Percentiles rank a stretch among this genome's conserved stretches.
phyloP scores from a whole-genome alignment of 129 eudicot genomes.

The Silybum marianum region DNA sequence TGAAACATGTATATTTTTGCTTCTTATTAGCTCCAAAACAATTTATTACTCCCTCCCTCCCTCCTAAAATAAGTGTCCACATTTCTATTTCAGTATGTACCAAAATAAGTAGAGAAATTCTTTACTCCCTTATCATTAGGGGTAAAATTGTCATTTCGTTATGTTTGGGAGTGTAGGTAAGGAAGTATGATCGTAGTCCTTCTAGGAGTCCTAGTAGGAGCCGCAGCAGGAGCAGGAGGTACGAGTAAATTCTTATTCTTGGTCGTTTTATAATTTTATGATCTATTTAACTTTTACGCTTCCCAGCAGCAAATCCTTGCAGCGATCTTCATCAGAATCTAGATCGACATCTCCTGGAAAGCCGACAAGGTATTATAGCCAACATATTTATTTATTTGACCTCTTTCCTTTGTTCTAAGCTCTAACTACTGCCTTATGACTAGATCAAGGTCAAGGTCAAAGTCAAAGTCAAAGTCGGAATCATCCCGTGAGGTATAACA shows the following conservation, averaged over 20 bases:
- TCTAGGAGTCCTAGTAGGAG: conserved; percentile 80
- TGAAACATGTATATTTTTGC: not conserved
- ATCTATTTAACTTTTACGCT: not conserved
- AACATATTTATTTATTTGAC: not conserved
- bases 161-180: conserved; percentile 45
- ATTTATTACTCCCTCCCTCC: not conserved
- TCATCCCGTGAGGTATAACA: conserved; percentile 61
- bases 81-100: no score
- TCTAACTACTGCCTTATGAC: not conserved
- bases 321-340: conserved; percentile 58
- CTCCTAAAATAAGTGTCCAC: not conserved
- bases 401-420: no score
- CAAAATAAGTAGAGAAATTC: not conserved
- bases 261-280: not conserved
- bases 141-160: not conserved
- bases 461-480: conserved; percentile 58
- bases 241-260: not conserved
- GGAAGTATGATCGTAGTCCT: conserved; percentile 61
- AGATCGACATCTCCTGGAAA: conserved; percentile 74
- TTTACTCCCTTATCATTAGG: not conserved
- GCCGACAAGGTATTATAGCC: conserved; percentile 55
- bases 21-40: not conserved
- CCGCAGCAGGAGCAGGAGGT: conserved; percentile 70
- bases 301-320: conserved; percentile 60
- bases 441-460: conserved; percentile 65